Percentiles rank a stretch among this genome's conserved stretches.
Evolutionary conservation across 352 stramenopile species (phyloP).

Genomic region (Lagenidium sp.): DNA sequence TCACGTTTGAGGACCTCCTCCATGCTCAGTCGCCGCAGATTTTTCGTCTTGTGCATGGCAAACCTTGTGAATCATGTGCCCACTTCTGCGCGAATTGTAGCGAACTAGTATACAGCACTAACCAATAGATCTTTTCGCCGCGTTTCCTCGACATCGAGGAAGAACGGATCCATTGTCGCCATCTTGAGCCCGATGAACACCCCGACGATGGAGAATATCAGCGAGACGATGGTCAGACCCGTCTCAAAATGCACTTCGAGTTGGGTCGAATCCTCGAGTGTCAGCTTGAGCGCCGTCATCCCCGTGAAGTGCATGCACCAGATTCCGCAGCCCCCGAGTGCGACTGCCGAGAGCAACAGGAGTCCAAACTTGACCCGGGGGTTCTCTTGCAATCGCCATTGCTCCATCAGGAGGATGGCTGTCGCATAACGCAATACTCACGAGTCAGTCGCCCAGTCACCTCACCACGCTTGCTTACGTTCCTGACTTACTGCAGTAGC

Average conservation of each 20-base stretch:
- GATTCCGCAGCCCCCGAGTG: constrained; percentile 59
- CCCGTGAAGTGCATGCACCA: constrained; percentile 73
- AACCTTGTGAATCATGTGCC: too few species aligned
- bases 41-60: constrained; percentile 17
- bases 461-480: neutral
- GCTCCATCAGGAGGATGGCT: constrained; percentile 69
- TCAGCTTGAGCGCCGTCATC: constrained; percentile 48
- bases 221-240: constrained; percentile 39
- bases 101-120: neutral
- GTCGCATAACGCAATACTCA: neutral
- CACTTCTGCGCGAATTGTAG: too few species aligned
- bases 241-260: constrained; percentile 45
- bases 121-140: constrained; percentile 40
- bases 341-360: constrained; percentile 27
- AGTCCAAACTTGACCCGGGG: constrained; percentile 29
- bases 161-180: constrained; percentile 50
- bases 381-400: constrained; percentile 36
- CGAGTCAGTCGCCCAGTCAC: neutral
- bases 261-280: constrained; percentile 24
- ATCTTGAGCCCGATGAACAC: constrained; percentile 56
- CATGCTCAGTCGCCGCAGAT: constrained; percentile 37
- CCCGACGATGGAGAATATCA: constrained; percentile 40
- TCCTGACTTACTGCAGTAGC: constrained; percentile 35
- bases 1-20: constrained; percentile 36
- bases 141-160: constrained; percentile 53